These are phyloP conservation scores for Eimeria praecox DNA, from an alignment of 169 alveolate species.

Conservation along the genomic window DNA sequence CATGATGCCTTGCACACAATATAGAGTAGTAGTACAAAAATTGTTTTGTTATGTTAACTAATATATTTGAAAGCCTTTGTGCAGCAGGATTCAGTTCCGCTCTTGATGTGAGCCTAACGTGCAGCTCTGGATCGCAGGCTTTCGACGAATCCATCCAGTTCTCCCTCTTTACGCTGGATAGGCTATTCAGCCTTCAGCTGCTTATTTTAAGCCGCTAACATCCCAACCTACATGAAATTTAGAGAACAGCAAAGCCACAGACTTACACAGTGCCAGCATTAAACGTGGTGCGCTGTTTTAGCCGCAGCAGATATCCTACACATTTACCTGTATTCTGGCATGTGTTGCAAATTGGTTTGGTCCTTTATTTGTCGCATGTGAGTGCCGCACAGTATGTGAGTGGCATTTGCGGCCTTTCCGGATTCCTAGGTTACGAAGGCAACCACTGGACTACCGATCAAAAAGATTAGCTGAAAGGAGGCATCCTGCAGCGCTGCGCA, in stretches of 20 bases:
- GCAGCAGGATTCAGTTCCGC: neutral
- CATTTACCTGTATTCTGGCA: neutral
- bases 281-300: neutral
- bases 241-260: neutral
- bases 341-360: neutral
- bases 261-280: neutral
- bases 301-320: neutral
- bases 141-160: neutral
- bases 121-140: neutral
- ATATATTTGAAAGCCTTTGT: neutral
- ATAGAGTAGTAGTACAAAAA: neutral
- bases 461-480: neutral
- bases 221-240: neutral
- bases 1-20: neutral
- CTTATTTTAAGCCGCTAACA: neutral
- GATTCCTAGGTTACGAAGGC: neutral
- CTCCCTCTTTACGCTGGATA: neutral
- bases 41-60: neutral
- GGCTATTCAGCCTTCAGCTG: neutral
- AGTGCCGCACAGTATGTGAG: neutral
- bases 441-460: neutral
- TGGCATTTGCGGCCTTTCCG: neutral
- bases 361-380: neutral
- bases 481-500: neutral
- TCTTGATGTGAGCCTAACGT: neutral